Conservation (phyloP, 257 asterid species). For the Plantago ovata region DNA sequence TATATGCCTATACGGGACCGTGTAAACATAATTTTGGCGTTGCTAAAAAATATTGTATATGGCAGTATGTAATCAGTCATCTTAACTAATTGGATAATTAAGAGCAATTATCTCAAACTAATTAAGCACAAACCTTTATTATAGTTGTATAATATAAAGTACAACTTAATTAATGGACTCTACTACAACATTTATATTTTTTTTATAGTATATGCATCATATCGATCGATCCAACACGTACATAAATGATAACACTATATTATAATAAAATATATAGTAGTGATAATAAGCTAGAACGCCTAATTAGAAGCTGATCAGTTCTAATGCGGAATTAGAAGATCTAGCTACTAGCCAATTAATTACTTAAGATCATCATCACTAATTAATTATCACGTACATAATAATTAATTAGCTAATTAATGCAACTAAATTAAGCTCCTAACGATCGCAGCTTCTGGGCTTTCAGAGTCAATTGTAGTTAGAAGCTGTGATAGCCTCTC, state of each 20-base stretch:
- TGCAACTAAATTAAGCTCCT: slow-evolving; percentile 59
- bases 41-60: too few relatives aligned
- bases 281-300: slow-evolving; percentile 5
- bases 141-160: too few relatives aligned
- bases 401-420: not conserved
- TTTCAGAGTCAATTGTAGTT: slow-evolving; percentile 72
- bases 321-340: slow-evolving; percentile 11
- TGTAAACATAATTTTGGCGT: too few relatives aligned
- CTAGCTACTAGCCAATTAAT: slow-evolving; percentile 7
- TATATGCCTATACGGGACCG: too few relatives aligned
- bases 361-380: not conserved
- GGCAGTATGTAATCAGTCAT: too few relatives aligned
- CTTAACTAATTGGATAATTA: too few relatives aligned
- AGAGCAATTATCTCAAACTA: too few relatives aligned
- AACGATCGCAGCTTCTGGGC: slow-evolving; percentile 89
- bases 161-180: too few relatives aligned
- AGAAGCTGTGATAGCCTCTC: slow-evolving; percentile 81
- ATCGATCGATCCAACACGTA: not conserved
- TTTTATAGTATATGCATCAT: not conserved
- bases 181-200: too few relatives aligned
- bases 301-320: not conserved
- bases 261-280: too few relatives aligned
- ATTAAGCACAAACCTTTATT: too few relatives aligned
- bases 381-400: not conserved
- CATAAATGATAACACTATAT: not conserved